Conservation (phyloP, 2,329 filamentous ascomycete species). For the Sclerotinia spermophila region DNA sequence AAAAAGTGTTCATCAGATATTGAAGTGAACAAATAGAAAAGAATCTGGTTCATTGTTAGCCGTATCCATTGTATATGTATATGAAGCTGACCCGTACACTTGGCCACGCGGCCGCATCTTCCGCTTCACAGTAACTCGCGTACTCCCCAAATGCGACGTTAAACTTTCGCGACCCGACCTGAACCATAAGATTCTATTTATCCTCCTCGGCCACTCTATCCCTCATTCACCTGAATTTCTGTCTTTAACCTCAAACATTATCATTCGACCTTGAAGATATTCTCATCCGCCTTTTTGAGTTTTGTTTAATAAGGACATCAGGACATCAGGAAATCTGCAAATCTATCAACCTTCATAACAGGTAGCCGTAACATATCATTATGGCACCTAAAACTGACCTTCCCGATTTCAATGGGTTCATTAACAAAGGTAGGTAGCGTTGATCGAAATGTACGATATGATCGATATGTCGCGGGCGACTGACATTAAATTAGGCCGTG, state of each 20-base stretch:
- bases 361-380: slow-evolving; percentile 4
- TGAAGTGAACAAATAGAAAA: neutral
- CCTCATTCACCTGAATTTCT: neutral
- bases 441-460: no score
- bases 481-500: slow-evolving; percentile 43
- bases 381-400: slow-evolving; percentile 36
- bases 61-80: neutral
- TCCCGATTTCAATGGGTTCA: slow-evolving; percentile 36
- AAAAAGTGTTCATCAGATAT: neutral
- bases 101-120: neutral
- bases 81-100: neutral
- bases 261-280: neutral
- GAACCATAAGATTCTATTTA: neutral
- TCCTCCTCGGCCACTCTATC: neutral
- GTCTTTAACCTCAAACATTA: neutral
- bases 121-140: neutral
- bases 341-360: neutral
- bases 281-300: neutral
- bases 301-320: neutral
- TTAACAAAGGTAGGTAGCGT: slow-evolving; percentile 32
- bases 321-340: neutral
- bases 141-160: neutral
- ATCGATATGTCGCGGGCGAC: slow-evolving; percentile 8
- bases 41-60: neutral
- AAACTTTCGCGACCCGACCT: slow-evolving; percentile 9